phyloP scores from a whole-genome alignment of 164 flowering plant species.

The Piper longum region DNA sequence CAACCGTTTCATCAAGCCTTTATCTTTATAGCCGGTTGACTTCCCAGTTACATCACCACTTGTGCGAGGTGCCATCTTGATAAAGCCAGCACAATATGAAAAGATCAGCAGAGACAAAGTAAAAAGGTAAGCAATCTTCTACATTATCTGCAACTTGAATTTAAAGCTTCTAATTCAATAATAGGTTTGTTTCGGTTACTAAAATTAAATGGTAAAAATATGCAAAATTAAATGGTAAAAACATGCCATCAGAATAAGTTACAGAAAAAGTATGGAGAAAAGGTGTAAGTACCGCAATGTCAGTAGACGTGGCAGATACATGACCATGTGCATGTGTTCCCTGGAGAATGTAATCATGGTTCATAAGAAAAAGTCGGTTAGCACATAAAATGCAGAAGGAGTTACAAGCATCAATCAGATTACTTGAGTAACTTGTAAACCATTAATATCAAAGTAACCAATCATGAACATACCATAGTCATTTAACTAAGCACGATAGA shows the following conservation, averaged over 20 bases:
- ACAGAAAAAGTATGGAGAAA: neutral
- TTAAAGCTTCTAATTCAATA: neutral
- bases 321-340: conserved; percentile 39
- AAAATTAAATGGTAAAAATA: no score
- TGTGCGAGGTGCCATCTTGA: conserved; percentile 44
- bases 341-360: conserved; percentile 10
- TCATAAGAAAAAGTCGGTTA: neutral
- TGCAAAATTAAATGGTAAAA: no score
- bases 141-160: no score
- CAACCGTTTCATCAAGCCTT: conserved; percentile 47
- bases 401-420: neutral
- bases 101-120: neutral
- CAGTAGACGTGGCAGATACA: conserved; percentile 32
- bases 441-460: neutral
- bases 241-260: neutral
- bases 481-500: neutral
- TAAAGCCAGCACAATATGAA: neutral
- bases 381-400: neutral
- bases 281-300: conserved; percentile 10
- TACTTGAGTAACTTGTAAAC: neutral
- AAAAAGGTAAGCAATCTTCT: neutral
- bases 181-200: neutral
- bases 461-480: neutral
- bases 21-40: conserved; percentile 44
- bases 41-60: conserved; percentile 50